Evolutionary conservation across 371 early-diverging fungal species (phyloP).

Genomic region (Saksenaea vasiformis): DNA sequence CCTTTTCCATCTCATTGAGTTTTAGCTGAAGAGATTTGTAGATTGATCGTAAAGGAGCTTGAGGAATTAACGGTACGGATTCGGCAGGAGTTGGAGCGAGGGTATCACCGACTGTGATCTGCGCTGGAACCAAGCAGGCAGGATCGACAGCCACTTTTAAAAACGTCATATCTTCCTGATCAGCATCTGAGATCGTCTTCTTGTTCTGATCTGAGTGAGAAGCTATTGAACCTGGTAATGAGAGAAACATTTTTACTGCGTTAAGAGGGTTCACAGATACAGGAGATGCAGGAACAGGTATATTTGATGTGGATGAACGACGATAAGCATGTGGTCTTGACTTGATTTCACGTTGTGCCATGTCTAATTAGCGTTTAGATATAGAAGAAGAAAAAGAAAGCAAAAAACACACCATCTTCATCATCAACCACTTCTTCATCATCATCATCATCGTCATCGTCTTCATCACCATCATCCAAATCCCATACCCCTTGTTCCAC

Average conservation of each 20-base stretch:
- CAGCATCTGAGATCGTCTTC: background rate
- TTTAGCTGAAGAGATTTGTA: slow-evolving; percentile 32
- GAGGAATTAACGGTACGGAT: slow-evolving; percentile 34
- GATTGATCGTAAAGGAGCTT: slow-evolving; percentile 34
- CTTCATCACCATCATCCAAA: slow-evolving; percentile 19
- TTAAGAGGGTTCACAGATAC: slow-evolving; percentile 18
- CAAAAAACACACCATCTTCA: background rate
- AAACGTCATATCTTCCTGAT: background rate
- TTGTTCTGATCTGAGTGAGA: slow-evolving; percentile 1
- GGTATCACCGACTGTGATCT: slow-evolving; percentile 21
- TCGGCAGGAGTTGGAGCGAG: slow-evolving; percentile 12
- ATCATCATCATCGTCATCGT: slow-evolving; percentile 17
- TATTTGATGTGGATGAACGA: slow-evolving; percentile 23
- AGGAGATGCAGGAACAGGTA: slow-evolving; percentile 13
- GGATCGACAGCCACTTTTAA: slow-evolving; percentile 24
- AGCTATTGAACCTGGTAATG: slow-evolving; percentile 22
- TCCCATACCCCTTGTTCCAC: slow-evolving; percentile 5
- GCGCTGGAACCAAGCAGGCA: slow-evolving; percentile 18
- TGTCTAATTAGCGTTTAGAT: background rate
- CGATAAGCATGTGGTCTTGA: slow-evolving; percentile 8
- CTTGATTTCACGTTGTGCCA: background rate
- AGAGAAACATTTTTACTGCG: slow-evolving; percentile 30
- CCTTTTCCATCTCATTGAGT: slow-evolving; percentile 22
- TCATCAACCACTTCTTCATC: slow-evolving; percentile 11
- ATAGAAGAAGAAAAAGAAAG: background rate